phyloP scores from a whole-genome alignment of 768 basidiomycete species.

The Lepiota brunneoincarnata region DNA sequence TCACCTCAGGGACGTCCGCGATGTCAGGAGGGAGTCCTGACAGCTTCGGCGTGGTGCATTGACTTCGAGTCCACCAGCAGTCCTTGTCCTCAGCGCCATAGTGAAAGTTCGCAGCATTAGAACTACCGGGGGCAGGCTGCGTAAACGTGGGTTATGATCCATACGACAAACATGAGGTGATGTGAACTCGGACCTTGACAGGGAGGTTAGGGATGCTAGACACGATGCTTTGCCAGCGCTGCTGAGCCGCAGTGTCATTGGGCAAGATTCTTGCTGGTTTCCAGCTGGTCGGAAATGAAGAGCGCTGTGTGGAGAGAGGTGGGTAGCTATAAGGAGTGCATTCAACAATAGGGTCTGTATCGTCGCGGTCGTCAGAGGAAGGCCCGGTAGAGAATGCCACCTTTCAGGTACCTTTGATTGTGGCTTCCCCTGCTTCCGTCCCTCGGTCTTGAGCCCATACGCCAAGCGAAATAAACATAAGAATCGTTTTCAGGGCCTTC shows the following conservation, averaged over 20 bases:
- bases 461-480: slow-evolving; percentile 1
- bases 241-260: slow-evolving; percentile 38
- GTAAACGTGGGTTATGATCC: slow-evolving; percentile 16
- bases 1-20: slow-evolving; percentile 45
- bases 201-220: slow-evolving; percentile 44
- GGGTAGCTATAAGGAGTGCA: slow-evolving; percentile 43
- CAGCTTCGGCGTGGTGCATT: slow-evolving; percentile 48
- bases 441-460: slow-evolving; percentile 26
- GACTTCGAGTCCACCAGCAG: slow-evolving; percentile 48
- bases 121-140: slow-evolving; percentile 20
- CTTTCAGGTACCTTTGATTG: slow-evolving; percentile 28
- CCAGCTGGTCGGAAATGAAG: slow-evolving; percentile 45
- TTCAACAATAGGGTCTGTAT: slow-evolving; percentile 21
- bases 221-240: slow-evolving; percentile 42
- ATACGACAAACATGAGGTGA: neutral
- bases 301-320: slow-evolving; percentile 27
- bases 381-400: neutral
- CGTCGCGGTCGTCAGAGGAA: neutral
- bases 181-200: slow-evolving; percentile 30
- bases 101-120: slow-evolving; percentile 21
- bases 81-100: slow-evolving; percentile 44
- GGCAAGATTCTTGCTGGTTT: slow-evolving; percentile 39
- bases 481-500: neutral
- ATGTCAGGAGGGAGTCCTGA: slow-evolving; percentile 42
- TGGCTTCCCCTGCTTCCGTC: slow-evolving; percentile 31